Evolutionary conservation across 2,329 filamentous ascomycete genomes (phyloP).

Genomic region (Aspergillaceae sp.): DNA sequence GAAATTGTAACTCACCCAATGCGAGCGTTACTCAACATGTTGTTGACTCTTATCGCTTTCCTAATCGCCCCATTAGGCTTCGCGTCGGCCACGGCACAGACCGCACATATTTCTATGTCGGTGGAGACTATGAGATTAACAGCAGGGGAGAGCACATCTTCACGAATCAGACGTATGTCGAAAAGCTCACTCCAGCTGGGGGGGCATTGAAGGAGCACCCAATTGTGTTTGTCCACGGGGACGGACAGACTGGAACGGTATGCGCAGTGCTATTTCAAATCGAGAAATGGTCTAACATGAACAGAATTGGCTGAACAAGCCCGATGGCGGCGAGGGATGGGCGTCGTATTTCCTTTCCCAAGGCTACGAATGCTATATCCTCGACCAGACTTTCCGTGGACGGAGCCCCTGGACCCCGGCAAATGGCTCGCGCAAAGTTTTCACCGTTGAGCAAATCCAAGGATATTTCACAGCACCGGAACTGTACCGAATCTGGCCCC

Average conservation of each 20-base stretch:
- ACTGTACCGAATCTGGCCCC: constrained; percentile 23
- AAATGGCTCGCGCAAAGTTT: constrained; percentile 11
- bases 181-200: constrained; percentile 20
- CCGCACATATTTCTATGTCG: constrained; percentile 22
- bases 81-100: neutral
- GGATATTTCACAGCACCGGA: constrained; percentile 27
- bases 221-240: constrained; percentile 25
- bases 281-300: neutral
- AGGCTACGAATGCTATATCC: constrained; percentile 41
- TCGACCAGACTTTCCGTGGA: constrained; percentile 33
- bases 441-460: constrained; percentile 18
- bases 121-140: constrained; percentile 17
- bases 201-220: constrained; percentile 16
- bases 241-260: constrained; percentile 26
- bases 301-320: constrained; percentile 41
- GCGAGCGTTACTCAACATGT: neutral
- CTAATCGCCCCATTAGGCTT: neutral
- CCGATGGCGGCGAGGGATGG: constrained; percentile 41
- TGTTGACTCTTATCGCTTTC: neutral
- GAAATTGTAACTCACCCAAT: too few relatives aligned
- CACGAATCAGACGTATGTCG: constrained; percentile 29
- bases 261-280: neutral
- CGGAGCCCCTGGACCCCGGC: constrained; percentile 18
- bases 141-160: constrained; percentile 12
- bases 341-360: constrained; percentile 39